Evolutionary conservation across 2,329 filamentous ascomycete species (phyloP).

Genomic region (Fusarium sp.): DNA sequence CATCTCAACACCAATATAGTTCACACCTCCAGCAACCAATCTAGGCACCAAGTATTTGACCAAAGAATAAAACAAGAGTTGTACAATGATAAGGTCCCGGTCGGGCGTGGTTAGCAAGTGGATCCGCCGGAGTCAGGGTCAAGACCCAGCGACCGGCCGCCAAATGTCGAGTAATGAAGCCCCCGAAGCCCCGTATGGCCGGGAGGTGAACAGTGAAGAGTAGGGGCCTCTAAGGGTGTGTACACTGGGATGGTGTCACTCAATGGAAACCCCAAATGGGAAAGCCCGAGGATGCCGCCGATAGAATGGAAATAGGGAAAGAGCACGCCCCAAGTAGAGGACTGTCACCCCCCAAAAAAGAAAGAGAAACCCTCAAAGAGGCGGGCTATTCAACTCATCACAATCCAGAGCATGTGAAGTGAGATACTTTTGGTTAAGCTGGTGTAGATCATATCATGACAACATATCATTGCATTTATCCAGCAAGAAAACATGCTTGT

Average conservation of each 20-base stretch:
- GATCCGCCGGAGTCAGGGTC: conserved; percentile 39
- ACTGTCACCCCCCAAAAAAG: too few relatives aligned
- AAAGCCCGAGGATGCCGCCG: conserved; percentile 42
- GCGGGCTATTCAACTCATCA: not conserved
- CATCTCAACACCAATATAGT: not conserved
- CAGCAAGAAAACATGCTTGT: not conserved
- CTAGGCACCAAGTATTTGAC: not conserved
- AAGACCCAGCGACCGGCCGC: conserved; percentile 33
- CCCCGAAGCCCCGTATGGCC: conserved; percentile 27
- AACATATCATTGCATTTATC: not conserved
- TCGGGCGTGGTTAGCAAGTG: conserved; percentile 29
- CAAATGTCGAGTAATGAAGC: conserved; percentile 27
- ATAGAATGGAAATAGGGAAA: not conserved
- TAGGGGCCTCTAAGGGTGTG: not conserved
- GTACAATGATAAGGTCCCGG: conserved; percentile 11
- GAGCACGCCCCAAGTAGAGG: not conserved
- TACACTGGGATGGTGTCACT: conserved; percentile 35
- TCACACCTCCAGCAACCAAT: conserved; percentile 15
- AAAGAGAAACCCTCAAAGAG: not conserved
- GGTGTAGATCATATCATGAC: not conserved
- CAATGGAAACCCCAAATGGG: conserved; percentile 40
- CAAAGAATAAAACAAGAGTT: not conserved
- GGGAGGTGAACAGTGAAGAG: conserved; percentile 7
- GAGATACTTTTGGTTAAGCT: not conserved
- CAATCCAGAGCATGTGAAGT: not conserved